A percentile compares a stretch with the other conserved stretches of the same genome.
Conservation (phyloP, 371 early-diverging fungal genomes). For the Funneliformis caledonium region DNA sequence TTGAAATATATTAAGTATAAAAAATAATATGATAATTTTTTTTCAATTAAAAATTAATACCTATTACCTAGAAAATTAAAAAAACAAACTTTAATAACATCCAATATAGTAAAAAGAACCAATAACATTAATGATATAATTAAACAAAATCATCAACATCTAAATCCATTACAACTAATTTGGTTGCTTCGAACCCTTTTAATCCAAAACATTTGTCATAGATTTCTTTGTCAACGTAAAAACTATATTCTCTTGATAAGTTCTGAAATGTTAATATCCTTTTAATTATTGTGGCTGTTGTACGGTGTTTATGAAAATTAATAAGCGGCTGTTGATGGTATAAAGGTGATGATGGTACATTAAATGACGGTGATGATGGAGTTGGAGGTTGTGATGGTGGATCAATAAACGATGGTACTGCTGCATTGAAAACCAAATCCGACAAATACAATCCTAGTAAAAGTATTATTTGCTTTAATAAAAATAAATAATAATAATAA, state of each 20-base stretch:
- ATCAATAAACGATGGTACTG: conserved; percentile 50
- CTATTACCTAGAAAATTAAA: too few relatives aligned
- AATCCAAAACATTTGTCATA: conserved; percentile 31
- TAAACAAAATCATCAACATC: conserved; percentile 24
- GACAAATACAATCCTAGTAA: conserved; percentile 62
- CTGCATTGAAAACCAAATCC: conserved; percentile 66
- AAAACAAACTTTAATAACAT: too few relatives aligned
- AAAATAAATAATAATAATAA: background rate
- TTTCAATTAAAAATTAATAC: too few relatives aligned
- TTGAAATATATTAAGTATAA: too few relatives aligned
- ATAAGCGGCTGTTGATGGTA: conserved; percentile 48
- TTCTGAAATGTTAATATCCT: conserved; percentile 63
- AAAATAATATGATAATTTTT: too few relatives aligned
- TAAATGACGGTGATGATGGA: background rate
- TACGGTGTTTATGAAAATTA: conserved; percentile 67
- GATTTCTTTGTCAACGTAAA: conserved; percentile 54
- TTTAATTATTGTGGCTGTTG: conserved; percentile 66
- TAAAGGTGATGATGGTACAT: background rate
- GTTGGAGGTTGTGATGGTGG: conserved; percentile 3
- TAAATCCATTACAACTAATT: conserved; percentile 19
- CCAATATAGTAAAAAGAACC: too few relatives aligned
- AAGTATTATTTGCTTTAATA: background rate
- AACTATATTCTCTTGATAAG: conserved; percentile 60
- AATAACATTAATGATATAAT: background rate
- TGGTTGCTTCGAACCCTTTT: conserved; percentile 13